A percentile compares a stretch with the other conserved stretches of the same genome.
phyloP scores from a whole-genome alignment of 2,329 filamentous ascomycete genomes.

The Fusarium proliferatum region DNA sequence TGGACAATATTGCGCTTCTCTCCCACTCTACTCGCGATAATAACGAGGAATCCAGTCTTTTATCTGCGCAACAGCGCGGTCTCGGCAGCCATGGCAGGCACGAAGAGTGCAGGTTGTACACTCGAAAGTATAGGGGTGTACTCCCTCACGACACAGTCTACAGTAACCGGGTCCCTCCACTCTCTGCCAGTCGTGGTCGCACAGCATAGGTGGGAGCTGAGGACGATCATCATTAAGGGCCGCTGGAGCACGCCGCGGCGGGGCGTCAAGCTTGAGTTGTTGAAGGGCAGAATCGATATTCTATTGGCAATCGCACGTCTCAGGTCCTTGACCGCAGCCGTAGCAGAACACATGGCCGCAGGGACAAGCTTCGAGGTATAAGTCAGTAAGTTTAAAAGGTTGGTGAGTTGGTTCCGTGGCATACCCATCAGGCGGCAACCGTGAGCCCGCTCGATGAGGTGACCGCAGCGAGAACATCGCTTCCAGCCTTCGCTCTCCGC shows the following conservation, averaged over 20 bases:
- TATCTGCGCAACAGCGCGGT: background rate
- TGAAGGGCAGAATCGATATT: background rate
- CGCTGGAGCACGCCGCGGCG: background rate
- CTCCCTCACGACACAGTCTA: background rate
- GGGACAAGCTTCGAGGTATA: conserved; percentile 51
- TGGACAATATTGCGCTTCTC: too few relatives aligned
- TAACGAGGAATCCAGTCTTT: background rate
- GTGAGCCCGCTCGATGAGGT: conserved; percentile 57
- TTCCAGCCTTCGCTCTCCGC: conserved; percentile 60
- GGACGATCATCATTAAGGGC: background rate
- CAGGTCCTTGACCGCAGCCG: conserved; percentile 48
- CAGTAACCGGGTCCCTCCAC: background rate
- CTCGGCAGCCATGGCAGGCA: background rate
- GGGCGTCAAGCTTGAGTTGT: background rate
- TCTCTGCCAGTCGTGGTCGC: background rate
- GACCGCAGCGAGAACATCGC: conserved; percentile 57
- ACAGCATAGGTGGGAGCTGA: background rate
- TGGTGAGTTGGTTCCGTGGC: conserved; percentile 34
- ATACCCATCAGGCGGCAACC: conserved; percentile 69
- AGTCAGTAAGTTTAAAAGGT: background rate
- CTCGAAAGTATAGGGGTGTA: background rate
- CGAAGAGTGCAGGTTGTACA: background rate
- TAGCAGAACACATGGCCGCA: conserved; percentile 63
- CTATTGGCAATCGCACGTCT: conserved; percentile 40
- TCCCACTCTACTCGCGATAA: background rate